Evolutionary conservation across 495 filamentous ascomycete genomes (phyloP).

Genomic region (Aspergillus cristatus): DNA sequence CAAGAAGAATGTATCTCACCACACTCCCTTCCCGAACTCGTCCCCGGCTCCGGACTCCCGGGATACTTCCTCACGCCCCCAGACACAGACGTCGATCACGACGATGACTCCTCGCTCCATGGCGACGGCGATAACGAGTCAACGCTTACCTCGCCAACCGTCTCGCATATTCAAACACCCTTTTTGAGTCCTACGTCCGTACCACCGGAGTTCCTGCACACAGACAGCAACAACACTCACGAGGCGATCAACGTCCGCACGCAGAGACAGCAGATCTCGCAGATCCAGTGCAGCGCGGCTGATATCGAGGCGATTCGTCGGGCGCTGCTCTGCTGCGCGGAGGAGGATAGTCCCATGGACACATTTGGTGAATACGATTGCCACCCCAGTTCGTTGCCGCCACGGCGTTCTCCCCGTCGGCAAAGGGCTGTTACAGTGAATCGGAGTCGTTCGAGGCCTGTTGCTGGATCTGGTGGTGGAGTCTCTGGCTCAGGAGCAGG

Average conservation of each 20-base stretch:
- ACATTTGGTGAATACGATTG: slow-evolving; percentile 24
- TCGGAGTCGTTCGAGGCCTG: slow-evolving; percentile 1
- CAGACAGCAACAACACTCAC: too few relatives aligned
- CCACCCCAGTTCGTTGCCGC: slow-evolving; percentile 37
- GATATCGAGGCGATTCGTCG: slow-evolving; percentile 30
- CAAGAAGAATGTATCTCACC: slow-evolving; percentile 4
- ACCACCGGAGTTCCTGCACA: too few relatives aligned
- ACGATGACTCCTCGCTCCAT: slow-evolving; percentile 12
- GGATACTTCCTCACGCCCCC: slow-evolving; percentile 34
- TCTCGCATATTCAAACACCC: slow-evolving; percentile 16
- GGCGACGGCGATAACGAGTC: slow-evolving; percentile 15
- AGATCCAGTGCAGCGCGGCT: slow-evolving; percentile 30
- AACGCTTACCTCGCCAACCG: slow-evolving; percentile 2
- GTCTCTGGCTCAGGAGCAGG: slow-evolving; percentile 9
- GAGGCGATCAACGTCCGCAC: slow-evolving; percentile 19
- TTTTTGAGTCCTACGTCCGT: slow-evolving; percentile 29
- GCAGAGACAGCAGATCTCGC: slow-evolving; percentile 36
- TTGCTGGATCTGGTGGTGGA: too few relatives aligned
- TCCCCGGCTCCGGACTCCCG: slow-evolving; percentile 8
- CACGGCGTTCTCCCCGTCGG: slow-evolving; percentile 10
- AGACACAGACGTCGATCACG: slow-evolving; percentile 34
- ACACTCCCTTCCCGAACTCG: slow-evolving; percentile 4
- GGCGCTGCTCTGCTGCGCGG: slow-evolving; percentile 20
- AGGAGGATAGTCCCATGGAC: slow-evolving; percentile 5
- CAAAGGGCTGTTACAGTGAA: slow-evolving; percentile 1